Conservation (phyloP, 2,329 filamentous ascomycete species). For the Trichoderma hamatum region DNA sequence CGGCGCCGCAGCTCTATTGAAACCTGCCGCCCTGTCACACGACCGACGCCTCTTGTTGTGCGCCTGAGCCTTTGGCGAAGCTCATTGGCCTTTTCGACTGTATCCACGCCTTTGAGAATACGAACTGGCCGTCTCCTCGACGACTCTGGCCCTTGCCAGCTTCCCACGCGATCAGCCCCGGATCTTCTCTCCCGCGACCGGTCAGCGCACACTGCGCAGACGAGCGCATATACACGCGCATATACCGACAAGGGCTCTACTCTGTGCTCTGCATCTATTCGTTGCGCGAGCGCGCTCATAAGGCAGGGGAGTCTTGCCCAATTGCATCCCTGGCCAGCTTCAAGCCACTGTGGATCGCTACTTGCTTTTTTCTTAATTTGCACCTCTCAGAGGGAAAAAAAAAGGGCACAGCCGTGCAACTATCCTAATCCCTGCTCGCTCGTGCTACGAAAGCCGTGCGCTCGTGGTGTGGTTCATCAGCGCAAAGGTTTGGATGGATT, state of each 20-base stretch:
- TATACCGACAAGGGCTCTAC: neutral
- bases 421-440: conserved; percentile 33
- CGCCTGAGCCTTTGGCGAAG: conserved; percentile 28
- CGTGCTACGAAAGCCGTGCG: conserved; percentile 38
- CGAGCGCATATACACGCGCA: neutral
- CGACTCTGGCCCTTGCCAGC: conserved; percentile 34
- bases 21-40: conserved; percentile 34
- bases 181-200: conserved; percentile 28
- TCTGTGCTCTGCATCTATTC: neutral
- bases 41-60: conserved; percentile 31
- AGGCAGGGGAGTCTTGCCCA: conserved; percentile 4
- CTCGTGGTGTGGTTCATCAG: conserved; percentile 41
- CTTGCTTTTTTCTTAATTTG: conserved; percentile 6
- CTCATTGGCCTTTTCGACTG: conserved; percentile 34
- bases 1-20: conserved; percentile 33
- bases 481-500: conserved; percentile 34
- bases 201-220: conserved; percentile 6
- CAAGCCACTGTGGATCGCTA: conserved; percentile 28
- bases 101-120: conserved; percentile 34
- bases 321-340: conserved; percentile 1
- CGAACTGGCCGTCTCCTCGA: conserved; percentile 36
- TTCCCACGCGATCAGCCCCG: conserved; percentile 34
- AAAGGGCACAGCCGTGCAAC: conserved; percentile 36
- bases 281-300: neutral
- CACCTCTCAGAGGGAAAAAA: conserved; percentile 37